These are phyloP conservation scores for Rhododendron henanense DNA, from an alignment of 148 eudicot species.

Conservation along the genomic window DNA sequence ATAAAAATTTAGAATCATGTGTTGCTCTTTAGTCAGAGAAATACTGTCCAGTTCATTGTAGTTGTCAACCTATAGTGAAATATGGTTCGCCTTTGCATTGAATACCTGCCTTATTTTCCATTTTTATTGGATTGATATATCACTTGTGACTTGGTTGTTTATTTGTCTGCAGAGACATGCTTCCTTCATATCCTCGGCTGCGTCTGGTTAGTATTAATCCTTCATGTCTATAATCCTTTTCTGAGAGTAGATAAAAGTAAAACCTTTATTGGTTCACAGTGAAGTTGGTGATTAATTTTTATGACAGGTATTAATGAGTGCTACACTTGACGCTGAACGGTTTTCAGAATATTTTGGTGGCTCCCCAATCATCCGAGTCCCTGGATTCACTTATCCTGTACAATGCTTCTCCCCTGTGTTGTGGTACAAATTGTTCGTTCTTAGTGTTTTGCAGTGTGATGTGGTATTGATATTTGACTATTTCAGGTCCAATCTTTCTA, in stretches of 20 bases:
- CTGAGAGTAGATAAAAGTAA: background rate
- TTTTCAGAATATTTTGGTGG: conserved; percentile 95
- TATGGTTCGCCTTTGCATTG: background rate
- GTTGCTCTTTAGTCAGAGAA: background rate
- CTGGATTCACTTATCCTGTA: conserved; percentile 98
- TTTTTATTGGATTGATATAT: background rate
- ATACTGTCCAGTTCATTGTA: background rate
- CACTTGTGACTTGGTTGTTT: conserved; percentile 1
- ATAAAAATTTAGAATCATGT: background rate
- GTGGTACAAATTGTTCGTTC: background rate
- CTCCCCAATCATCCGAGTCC: conserved; percentile 82
- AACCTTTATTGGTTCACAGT: background rate
- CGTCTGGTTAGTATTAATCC: conserved; percentile 60
- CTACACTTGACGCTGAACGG: conserved; percentile 93
- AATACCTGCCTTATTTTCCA: background rate
- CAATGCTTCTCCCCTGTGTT: conserved; percentile 12
- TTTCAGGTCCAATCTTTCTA: conserved; percentile 75
- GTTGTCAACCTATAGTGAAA: background rate
- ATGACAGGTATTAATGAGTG: conserved; percentile 93
- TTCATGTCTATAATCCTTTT: background rate
- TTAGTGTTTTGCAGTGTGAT: conserved; percentile 8
- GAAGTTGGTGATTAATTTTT: conserved; percentile 15
- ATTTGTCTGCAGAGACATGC: conserved; percentile 79
- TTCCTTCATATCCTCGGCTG: conserved; percentile 71
- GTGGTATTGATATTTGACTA: conserved; percentile 2